phyloP scores from a whole-genome alignment of 2,329 filamentous ascomycete species.

The Monilinia fructigena region DNA sequence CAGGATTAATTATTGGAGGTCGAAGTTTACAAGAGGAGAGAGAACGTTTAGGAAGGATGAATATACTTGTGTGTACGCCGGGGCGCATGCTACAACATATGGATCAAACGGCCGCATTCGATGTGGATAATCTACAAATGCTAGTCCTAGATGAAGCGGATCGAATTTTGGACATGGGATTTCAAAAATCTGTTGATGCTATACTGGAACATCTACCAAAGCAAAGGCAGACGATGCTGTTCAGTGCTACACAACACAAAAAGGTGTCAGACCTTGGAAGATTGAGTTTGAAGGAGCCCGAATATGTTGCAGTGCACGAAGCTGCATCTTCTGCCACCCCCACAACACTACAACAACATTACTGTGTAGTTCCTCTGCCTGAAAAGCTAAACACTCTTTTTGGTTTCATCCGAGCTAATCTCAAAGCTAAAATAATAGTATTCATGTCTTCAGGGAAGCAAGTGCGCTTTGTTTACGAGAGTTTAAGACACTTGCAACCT shows the following conservation, averaged over 20 bases:
- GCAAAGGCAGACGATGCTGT: slow-evolving; percentile 85
- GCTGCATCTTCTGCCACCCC: slow-evolving; percentile 77
- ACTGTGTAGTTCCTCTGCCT: slow-evolving; percentile 78
- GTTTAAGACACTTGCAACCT: slow-evolving; percentile 87
- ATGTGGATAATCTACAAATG: slow-evolving; percentile 87
- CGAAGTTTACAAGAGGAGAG: slow-evolving; percentile 86
- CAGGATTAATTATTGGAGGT: slow-evolving; percentile 89
- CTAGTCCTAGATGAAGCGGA: slow-evolving; percentile 95
- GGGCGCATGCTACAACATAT: slow-evolving; percentile 94
- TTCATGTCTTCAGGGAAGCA: slow-evolving; percentile 96
- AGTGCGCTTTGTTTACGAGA: slow-evolving; percentile 92
- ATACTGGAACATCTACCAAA: slow-evolving; percentile 88
- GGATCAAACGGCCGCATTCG: slow-evolving; percentile 87
- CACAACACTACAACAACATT: slow-evolving; percentile 82
- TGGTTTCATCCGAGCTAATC: slow-evolving; percentile 85
- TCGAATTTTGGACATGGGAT: slow-evolving; percentile 96
- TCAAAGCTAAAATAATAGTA: slow-evolving; percentile 92
- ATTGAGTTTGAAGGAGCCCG: slow-evolving; percentile 82
- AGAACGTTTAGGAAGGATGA: slow-evolving; percentile 84
- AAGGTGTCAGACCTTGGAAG: slow-evolving; percentile 89
- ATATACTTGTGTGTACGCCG: slow-evolving; percentile 93
- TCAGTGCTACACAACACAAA: slow-evolving; percentile 96
- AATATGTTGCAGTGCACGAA: slow-evolving; percentile 94
- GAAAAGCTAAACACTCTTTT: slow-evolving; percentile 91
- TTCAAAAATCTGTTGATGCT: slow-evolving; percentile 85